Percentiles rank a stretch among this genome's conserved stretches.
Evolutionary conservation across 108 stramenopile genomes (phyloP).

Genomic region (Discostella pseudostelligera): DNA sequence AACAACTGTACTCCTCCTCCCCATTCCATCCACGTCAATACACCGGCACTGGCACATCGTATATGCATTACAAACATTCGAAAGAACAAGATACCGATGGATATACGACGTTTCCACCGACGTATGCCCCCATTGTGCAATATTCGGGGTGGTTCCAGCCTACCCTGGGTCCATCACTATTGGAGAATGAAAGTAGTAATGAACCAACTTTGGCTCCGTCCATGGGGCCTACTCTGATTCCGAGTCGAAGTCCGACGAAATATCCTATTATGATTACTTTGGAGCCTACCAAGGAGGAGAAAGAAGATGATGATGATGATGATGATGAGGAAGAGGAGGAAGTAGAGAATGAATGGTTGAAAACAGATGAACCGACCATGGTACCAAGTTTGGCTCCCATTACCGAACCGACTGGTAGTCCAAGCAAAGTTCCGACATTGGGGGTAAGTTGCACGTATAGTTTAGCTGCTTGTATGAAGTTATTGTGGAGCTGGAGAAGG

Average conservation of each 20-base stretch:
- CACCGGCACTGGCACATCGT: slow-evolving; percentile 24
- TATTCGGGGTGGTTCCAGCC: slow-evolving; percentile 7
- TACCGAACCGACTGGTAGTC: slow-evolving; percentile 26
- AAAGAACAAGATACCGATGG: slow-evolving; percentile 35
- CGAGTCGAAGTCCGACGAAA: not conserved
- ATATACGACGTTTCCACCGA: slow-evolving; percentile 33
- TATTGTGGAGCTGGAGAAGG: not conserved
- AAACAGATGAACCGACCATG: slow-evolving; percentile 1
- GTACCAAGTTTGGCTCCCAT: slow-evolving; percentile 22
- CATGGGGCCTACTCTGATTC: too few relatives aligned
- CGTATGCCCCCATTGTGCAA: slow-evolving; percentile 11
- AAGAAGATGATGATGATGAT: not conserved
- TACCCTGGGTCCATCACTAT: slow-evolving; percentile 4
- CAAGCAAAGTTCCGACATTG: slow-evolving; percentile 25
- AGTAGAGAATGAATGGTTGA: not conserved
- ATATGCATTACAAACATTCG: slow-evolving; percentile 35
- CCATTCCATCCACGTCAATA: slow-evolving; percentile 33
- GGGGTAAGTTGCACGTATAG: not conserved
- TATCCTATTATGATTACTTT: not conserved
- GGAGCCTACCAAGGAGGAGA: not conserved
- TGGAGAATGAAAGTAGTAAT: too few relatives aligned
- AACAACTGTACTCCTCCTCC: slow-evolving; percentile 9
- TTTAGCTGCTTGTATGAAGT: not conserved
- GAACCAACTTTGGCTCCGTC: too few relatives aligned
- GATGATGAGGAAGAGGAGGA: not conserved